Conservation (phyloP, 1,284 basidiomycete genomes). For the Ustilago shanxiensis region DNA sequence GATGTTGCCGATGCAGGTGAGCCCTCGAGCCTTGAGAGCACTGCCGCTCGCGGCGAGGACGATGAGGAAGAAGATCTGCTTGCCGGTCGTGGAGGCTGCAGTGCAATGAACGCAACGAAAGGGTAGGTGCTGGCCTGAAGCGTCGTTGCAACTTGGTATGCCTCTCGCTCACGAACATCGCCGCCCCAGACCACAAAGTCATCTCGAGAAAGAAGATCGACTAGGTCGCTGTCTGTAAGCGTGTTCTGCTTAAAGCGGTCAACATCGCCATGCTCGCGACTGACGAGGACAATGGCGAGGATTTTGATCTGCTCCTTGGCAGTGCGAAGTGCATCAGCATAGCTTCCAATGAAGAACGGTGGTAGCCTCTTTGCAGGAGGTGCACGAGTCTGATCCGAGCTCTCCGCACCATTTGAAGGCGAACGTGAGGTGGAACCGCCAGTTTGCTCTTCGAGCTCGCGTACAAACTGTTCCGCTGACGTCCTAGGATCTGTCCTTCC, state of each 20-base stretch:
- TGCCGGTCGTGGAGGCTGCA: slow-evolving; percentile 76
- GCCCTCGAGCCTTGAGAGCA: slow-evolving; percentile 61
- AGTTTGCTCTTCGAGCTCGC: slow-evolving; percentile 48
- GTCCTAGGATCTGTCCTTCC: slow-evolving; percentile 34
- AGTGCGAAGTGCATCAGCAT: slow-evolving; percentile 81
- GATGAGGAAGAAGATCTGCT: slow-evolving; percentile 25
- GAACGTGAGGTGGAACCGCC: slow-evolving; percentile 27
- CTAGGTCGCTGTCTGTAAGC: slow-evolving; percentile 79
- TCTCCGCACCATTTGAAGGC: not conserved
- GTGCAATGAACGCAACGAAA: slow-evolving; percentile 87
- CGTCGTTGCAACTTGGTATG: slow-evolving; percentile 87
- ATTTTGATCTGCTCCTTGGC: slow-evolving; percentile 82
- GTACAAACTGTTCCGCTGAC: slow-evolving; percentile 42
- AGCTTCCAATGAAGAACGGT: slow-evolving; percentile 80
- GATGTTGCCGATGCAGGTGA: slow-evolving; percentile 51
- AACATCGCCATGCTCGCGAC: slow-evolving; percentile 89
- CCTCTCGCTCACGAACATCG: slow-evolving; percentile 82
- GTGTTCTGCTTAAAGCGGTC: slow-evolving; percentile 87
- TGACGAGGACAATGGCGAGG: slow-evolving; percentile 85
- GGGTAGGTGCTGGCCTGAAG: slow-evolving; percentile 90
- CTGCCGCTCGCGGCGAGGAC: slow-evolving; percentile 49
- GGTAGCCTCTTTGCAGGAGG: slow-evolving; percentile 40
- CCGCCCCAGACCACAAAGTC: slow-evolving; percentile 86
- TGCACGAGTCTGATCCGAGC: slow-evolving; percentile 9
- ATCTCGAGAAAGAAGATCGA: slow-evolving; percentile 78